Conservation (phyloP, 1,139 yeast species). For the Nadsonia starkeyi-henricii region DNA sequence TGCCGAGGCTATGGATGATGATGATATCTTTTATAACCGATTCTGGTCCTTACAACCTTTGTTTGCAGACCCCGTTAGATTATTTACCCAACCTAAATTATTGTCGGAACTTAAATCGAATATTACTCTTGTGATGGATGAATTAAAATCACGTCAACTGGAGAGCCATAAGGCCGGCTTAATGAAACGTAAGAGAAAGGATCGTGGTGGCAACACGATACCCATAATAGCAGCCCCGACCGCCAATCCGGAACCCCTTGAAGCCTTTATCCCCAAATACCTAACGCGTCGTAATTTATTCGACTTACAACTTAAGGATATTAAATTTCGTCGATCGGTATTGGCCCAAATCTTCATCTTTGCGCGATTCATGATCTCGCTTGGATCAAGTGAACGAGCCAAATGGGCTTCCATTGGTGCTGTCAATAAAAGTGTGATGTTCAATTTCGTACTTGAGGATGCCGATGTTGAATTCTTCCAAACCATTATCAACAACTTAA, state of each 20-base stretch:
- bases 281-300: slow-evolving; percentile 23
- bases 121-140: slow-evolving; percentile 7
- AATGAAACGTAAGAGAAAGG: not conserved
- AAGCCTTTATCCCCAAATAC: slow-evolving; percentile 24
- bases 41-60: slow-evolving; percentile 21
- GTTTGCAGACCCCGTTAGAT: slow-evolving; percentile 17
- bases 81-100: slow-evolving; percentile 8
- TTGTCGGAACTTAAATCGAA: slow-evolving; percentile 4
- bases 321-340: slow-evolving; percentile 22
- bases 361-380: slow-evolving; percentile 18
- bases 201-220: not conserved
- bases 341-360: slow-evolving; percentile 21
- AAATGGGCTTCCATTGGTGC: slow-evolving; percentile 11
- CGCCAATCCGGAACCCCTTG: not conserved
- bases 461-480: slow-evolving; percentile 14
- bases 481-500: slow-evolving; percentile 10
- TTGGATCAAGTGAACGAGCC: slow-evolving; percentile 13
- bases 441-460: slow-evolving; percentile 12
- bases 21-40: slow-evolving; percentile 11
- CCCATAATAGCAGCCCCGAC: not conserved
- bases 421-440: slow-evolving; percentile 19
- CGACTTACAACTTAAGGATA: slow-evolving; percentile 23
- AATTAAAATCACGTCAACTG: slow-evolving; percentile 13
- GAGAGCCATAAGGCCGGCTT: slow-evolving; percentile 17
- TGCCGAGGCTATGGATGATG: slow-evolving; percentile 11